Percentiles rank a stretch among this genome's conserved stretches.
phyloP scores from a whole-genome alignment of 2,329 filamentous ascomycete genomes.

The Chrysoporthe cubensis region DNA sequence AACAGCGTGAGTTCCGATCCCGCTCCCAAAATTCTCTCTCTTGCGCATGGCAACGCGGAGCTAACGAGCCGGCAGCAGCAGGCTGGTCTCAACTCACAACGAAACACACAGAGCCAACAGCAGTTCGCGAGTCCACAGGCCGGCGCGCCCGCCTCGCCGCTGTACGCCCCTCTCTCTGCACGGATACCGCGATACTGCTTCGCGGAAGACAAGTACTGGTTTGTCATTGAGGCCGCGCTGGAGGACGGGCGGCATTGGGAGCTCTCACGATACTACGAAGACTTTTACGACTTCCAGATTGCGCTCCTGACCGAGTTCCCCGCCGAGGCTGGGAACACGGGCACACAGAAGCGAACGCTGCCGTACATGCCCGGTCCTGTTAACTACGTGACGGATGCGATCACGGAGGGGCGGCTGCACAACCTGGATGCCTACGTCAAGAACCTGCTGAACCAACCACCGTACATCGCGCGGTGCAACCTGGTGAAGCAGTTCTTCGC shows the following conservation, averaged over 20 bases:
- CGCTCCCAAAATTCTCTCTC: not conserved
- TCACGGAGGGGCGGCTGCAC: conserved; percentile 89
- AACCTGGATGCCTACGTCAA: conserved; percentile 96
- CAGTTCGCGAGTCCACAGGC: conserved; percentile 41
- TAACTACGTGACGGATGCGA: conserved; percentile 96
- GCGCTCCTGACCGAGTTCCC: conserved; percentile 91
- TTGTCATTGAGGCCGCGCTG: conserved; percentile 88
- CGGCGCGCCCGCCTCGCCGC: conserved; percentile 51
- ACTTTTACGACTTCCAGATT: conserved; percentile 99
- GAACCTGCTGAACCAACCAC: conserved; percentile 80
- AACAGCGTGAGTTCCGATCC: conserved; percentile 49
- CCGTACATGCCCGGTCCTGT: conserved; percentile 99
- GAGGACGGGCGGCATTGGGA: conserved; percentile 94
- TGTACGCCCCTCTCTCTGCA: conserved; percentile 78
- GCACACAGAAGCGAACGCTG: conserved; percentile 76
- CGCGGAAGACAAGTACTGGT: conserved; percentile 98
- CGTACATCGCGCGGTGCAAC: conserved; percentile 81
- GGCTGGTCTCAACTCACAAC: conserved; percentile 38
- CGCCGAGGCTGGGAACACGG: conserved; percentile 86
- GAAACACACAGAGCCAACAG: conserved; percentile 39
- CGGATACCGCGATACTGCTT: conserved; percentile 93
- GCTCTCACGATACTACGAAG: conserved; percentile 91
- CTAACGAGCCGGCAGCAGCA: conserved; percentile 38
- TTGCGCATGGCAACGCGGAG: not conserved
- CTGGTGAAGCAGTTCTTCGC: conserved; percentile 90